Evolutionary conservation across 768 basidiomycete genomes (phyloP), one percentile per base, ranked within the genome.

Genomic region (Strobilomyces dryophilus): DNA sequence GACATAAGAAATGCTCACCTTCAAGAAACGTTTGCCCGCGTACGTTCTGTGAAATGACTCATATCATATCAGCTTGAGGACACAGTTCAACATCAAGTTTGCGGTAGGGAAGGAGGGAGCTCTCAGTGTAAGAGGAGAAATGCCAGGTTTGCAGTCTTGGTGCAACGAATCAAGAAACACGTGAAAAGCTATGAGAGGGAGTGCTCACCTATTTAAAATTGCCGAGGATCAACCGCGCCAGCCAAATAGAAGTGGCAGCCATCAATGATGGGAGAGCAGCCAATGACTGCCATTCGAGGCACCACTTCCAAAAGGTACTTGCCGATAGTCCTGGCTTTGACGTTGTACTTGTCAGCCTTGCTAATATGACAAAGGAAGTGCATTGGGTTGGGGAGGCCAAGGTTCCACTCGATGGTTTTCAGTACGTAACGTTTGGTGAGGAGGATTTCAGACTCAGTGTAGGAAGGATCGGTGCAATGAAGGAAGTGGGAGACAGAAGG

Each of bases 231-330:
- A 92, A 67, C 32, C 93, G 75, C 7, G 90, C 89, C 32, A 97
- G 76, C 92, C 92, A 97, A 57, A 91, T 80, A 0, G 87, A 81
- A 10, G 91, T 84, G 0, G 94, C 93, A 11, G 92, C 87, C 53
- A 94, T 71, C 58, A 89, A 63, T 26, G 89, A 92, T 3, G 95
- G 90, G 9, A 85, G 79, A 6, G 82, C 80, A 2, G 76, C 75
- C 42, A 98, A 74, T 56, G 97, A 73, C n/a, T 80, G 74, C 76
- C 85, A 83, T 58, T 98, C 93, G 18, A 97, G 75, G 83, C 81
- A 11, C 83, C 81, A 97, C 89, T 73, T 97, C 95, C 49, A 95
- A 74, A 48, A 97, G 77, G 70, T 92, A 98, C 69, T 98, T 97
- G 34, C 85, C 91, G 18, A 97, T 78, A 4, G 93, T 94, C 52